Base-by-base conservation (phyloP, 192 early-diverging fungal species). In the Geranomyces variabilis region DNA sequence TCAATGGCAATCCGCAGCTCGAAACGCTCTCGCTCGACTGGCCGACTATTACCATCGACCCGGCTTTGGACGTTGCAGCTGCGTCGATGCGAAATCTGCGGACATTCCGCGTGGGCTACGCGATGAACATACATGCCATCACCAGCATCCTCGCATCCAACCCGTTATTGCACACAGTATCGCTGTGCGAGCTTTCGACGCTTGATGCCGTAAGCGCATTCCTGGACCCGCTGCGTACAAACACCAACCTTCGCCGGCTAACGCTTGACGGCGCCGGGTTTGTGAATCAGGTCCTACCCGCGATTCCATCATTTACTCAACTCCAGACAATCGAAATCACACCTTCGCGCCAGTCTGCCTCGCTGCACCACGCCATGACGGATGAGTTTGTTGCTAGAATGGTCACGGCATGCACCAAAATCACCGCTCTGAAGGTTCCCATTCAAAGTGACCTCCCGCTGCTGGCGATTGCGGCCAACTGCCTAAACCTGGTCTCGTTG, bases 231-330 rank as follows among this genome's bases (percentile, higher is more conserved):
- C 65, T 66, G 2, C 22, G 12, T 24, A 3, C 13, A 15, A 21
- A 47, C 31, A n/a, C 65, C 26, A 21, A 46, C 9, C 67, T 69
- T 4, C 56, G 53, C 1, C n/a, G n/a, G 14, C 56, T 69, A 13
- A 55, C 46, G 14, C 56, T 69, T 9, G 67, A 69, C 41, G 67
- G 67, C 56, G 21, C 57, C 31, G 67, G 67, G 14, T 69, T 69
- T 43, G n/a, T 69, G 19, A 26, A n/a, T 26, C 22, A 34, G 8
- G 5, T 69, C 30, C 51, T 69, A 3, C 67, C 55, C 22, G 17
- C 1, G 31, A 43, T 57, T 26, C 21, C 56, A 30, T 5, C 33
- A 1, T 69, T 69, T 26, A 29, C 51, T 1, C n/a, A 26, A 12
- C 44, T 69, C 33, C 14, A 29, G 31, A 14, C 12, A 1, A 28